Evolutionary conservation across 2,329 filamentous ascomycete species (phyloP), one percentile per base, ranked within the genome.

Genomic region (Penicillium sp.): DNA sequence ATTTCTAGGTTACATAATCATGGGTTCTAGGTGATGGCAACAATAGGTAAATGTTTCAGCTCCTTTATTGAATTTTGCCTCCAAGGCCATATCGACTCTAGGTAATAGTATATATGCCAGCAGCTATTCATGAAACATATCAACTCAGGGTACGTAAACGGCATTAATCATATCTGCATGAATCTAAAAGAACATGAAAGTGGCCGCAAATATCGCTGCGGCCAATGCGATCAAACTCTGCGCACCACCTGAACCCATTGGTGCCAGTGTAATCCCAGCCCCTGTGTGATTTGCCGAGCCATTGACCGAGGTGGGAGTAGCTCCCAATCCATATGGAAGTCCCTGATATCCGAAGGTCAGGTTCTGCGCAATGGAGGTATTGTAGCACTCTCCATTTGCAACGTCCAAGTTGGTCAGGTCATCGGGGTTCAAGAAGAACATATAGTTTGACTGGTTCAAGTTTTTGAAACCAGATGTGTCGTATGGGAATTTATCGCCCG

Each of bases 401-500:
- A 93, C 85, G 65, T 93, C 88, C 58, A 91, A 73, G 3, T 81
- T 80, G 7, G 67, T 80, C 37, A 93, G 73, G 64, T 93, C 90
- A 70, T 91, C 86, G 1, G 89, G 83, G 19, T 87, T 81, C 16
- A 82, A 77, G 79, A 93, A 93, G 76, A 93, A 93, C 89, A 93
- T 92, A 76, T 91, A 93, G 62, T 78, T 83, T 31, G 79, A 79
- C 70, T 87, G 84, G 50, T 88, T 82, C 44, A 93, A 69, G 3
- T 78, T 82, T 74, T 90, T 78, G 76, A 93, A 93, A 0, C 86
- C 87, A 22, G 78, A 79, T 0, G 90, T 93, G 66, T 92, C 82
- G 73, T 93, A 93, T 0, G 90, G 89, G 73, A 92, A 91, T 60
- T 82, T 81, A 71, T 90, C 85, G 1, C 79, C 80, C 0, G 73